A percentile compares a stretch with the other conserved stretches of the same genome.
These are phyloP conservation scores for Diaporthe nobilis DNA, from an alignment of 2,329 filamentous ascomycete genomes.

Conservation along the genomic window DNA sequence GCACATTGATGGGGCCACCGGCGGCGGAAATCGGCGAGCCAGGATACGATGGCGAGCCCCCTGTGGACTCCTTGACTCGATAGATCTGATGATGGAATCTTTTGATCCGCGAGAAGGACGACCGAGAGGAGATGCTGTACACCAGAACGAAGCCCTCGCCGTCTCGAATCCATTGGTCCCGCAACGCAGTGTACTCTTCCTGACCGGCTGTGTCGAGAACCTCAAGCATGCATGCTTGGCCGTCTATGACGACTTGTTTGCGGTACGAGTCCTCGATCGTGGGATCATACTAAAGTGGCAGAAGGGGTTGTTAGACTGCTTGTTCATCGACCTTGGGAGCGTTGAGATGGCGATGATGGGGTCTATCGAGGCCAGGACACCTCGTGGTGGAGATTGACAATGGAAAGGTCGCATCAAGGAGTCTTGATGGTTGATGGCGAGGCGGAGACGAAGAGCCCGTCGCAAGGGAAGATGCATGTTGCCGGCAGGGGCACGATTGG, in stretches of 20 bases:
- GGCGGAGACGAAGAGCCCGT: not conserved
- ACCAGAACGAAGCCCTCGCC: conserved; percentile 98
- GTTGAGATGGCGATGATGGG: not conserved
- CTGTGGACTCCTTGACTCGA: conserved; percentile 92
- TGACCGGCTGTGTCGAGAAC: conserved; percentile 97
- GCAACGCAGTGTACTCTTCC: conserved; percentile 96
- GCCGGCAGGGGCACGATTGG: conserved; percentile 12
- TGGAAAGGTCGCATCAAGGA: conserved; percentile 8
- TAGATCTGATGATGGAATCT: conserved; percentile 98
- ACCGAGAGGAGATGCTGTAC: conserved; percentile 97
- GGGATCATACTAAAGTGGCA: conserved; percentile 77
- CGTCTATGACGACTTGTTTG: conserved; percentile 93
- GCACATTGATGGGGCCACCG: conserved; percentile 77
- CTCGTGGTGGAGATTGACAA: not conserved
- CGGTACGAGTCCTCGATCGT: conserved; percentile 91
- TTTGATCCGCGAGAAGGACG: conserved; percentile 94
- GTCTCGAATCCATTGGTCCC: conserved; percentile 98
- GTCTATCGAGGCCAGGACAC: not conserved
- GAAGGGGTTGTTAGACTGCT: conserved; percentile 19
- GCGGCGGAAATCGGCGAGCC: conserved; percentile 78
- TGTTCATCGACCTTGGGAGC: not conserved
- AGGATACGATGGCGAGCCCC: conserved; percentile 81
- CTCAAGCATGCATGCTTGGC: conserved; percentile 96
- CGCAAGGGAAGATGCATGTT: conserved; percentile 7
- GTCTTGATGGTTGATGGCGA: not conserved